Conservation (phyloP, 2,329 filamentous ascomycete genomes). For the Paraconiothyrium sp. region DNA sequence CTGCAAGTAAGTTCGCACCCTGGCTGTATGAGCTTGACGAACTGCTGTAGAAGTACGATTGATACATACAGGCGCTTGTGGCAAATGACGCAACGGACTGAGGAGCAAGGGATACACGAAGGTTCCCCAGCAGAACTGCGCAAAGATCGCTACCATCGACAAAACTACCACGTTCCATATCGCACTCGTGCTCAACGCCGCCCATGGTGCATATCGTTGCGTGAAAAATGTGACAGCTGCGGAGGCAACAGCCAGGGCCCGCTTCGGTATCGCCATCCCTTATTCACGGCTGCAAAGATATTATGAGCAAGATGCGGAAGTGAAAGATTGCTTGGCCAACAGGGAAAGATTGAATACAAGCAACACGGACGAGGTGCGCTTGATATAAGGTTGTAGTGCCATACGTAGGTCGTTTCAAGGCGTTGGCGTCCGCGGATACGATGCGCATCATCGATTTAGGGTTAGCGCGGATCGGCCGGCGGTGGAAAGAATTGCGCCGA, state of each 20-base stretch:
- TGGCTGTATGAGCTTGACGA: constrained; percentile 8
- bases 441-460: constrained; percentile 9
- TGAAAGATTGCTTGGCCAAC: neutral
- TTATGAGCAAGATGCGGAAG: neutral
- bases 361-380: neutral
- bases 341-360: neutral
- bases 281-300: neutral
- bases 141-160: constrained; percentile 49
- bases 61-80: constrained; percentile 59
- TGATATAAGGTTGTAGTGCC: constrained; percentile 8
- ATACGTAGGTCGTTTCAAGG: constrained; percentile 26
- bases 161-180: constrained; percentile 53
- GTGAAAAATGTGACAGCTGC: constrained; percentile 40
- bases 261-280: constrained; percentile 42
- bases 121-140: constrained; percentile 53
- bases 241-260: constrained; percentile 35
- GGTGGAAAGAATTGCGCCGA: constrained; percentile 11
- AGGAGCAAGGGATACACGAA: constrained; percentile 67
- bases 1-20: constrained; percentile 46
- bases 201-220: constrained; percentile 44
- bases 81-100: constrained; percentile 67
- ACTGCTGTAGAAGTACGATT: neutral
- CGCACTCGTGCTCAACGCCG: constrained; percentile 38
- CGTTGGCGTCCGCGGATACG: neutral
- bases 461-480: constrained; percentile 12